Percentiles rank a stretch among this genome's conserved stretches.
These are phyloP conservation scores for Rhynchospora breviuscula DNA, from an alignment of 176 grass and related monocot species.

Conservation along the genomic window DNA sequence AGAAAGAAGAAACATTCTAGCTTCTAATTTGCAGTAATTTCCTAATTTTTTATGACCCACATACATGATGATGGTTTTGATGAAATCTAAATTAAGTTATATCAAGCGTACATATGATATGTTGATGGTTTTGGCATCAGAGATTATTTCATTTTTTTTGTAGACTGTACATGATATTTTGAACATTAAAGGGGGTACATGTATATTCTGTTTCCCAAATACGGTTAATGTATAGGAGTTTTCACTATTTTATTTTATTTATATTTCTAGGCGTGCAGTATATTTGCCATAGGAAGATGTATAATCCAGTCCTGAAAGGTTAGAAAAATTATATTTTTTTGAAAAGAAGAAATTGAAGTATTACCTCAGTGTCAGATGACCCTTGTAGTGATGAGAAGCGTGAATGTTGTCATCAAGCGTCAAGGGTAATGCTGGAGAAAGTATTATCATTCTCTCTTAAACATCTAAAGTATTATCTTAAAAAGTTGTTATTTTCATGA, in stretches of 20 bases:
- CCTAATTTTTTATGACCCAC: too few species aligned
- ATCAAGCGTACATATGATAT: not conserved
- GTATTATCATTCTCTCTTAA: not conserved
- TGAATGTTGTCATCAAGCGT: slow-evolving; percentile 43
- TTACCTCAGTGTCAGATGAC: slow-evolving; percentile 50
- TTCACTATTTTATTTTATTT: not conserved
- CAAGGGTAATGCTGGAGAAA: slow-evolving; percentile 64
- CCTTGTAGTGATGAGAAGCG: slow-evolving; percentile 47
- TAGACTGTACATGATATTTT: not conserved
- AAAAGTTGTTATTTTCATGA: not conserved
- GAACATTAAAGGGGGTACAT: not conserved
- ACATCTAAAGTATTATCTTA: not conserved
- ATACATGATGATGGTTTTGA: not conserved
- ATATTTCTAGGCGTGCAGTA: not conserved
- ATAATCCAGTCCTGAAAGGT: not conserved
- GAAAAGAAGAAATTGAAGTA: not conserved
- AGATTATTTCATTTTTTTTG: not conserved
- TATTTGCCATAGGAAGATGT: not conserved
- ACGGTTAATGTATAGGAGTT: not conserved
- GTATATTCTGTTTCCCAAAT: not conserved
- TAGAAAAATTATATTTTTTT: not conserved
- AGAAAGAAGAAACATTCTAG: too few species aligned
- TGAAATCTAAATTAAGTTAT: not conserved
- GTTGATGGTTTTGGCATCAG: not conserved
- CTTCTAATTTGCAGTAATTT: too few species aligned